phyloP scores from a whole-genome alignment of 352 stramenopile species.

The Phytophthora palmivora region DNA sequence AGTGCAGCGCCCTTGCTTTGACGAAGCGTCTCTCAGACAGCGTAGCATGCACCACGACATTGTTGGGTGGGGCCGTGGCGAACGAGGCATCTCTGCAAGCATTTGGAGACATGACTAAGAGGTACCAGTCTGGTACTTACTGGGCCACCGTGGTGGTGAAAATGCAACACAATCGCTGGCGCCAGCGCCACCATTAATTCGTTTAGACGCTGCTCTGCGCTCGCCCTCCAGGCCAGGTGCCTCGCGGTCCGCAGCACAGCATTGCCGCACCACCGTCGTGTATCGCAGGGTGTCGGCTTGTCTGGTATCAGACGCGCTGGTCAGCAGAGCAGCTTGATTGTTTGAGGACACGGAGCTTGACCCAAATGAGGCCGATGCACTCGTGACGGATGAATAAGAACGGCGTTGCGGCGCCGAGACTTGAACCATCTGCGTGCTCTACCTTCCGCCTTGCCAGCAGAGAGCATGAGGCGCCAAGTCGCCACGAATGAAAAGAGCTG shows the following conservation, averaged over 20 bases:
- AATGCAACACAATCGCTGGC: conserved; percentile 29
- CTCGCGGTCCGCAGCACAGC: conserved; percentile 23
- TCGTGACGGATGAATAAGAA: conserved; percentile 18
- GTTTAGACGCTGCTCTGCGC: conserved; percentile 18
- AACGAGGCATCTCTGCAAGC: conserved; percentile 34
- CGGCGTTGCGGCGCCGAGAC: conserved; percentile 1
- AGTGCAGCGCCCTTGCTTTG: conserved; percentile 20
- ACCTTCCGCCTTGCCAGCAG: conserved; percentile 21
- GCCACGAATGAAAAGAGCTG: conserved; percentile 36
- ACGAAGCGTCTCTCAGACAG: conserved; percentile 15
- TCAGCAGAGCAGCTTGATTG: conserved; percentile 13
- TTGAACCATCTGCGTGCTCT: conserved; percentile 15
- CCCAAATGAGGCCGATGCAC: conserved; percentile 10
- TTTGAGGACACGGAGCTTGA: conserved; percentile 11
- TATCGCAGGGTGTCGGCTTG: conserved; percentile 18
- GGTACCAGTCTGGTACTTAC: conserved; percentile 5
- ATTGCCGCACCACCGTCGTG: conserved; percentile 13
- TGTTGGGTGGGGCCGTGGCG: conserved; percentile 25
- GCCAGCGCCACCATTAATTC: conserved; percentile 15
- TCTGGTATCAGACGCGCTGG: conserved; percentile 12
- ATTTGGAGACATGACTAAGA: conserved; percentile 30
- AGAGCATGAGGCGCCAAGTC: conserved; percentile 21
- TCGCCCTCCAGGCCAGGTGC: conserved; percentile 11
- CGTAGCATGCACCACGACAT: conserved; percentile 11
- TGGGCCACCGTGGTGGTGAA: background rate